Evolutionary conservation across 306 rosid genomes (phyloP), one percentile per base, ranked within the genome.

Genomic region (Sophora flavescens): DNA sequence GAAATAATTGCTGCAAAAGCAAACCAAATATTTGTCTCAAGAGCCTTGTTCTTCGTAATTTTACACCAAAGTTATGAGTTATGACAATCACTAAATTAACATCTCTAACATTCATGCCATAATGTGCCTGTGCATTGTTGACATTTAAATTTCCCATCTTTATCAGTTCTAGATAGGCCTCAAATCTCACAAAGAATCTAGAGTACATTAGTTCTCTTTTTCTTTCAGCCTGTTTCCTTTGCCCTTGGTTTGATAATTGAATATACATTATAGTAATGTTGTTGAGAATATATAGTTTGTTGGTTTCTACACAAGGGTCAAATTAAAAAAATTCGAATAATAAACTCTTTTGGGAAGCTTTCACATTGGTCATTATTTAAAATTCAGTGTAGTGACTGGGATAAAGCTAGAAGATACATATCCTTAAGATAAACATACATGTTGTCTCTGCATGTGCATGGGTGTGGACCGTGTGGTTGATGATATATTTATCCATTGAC

Each of bases 281-380:
- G 60, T 30, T 50, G 47, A 30, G 15, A 32, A 48, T 30, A 30
- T 47, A 5, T 4, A 33, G 16, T 14, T 22, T 9, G 22, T 70
- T 70, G 22, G 63, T 72, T 38, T 72, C 48, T 60, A 57, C 47
- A 45, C 65, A 73, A n/a, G 15, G 59, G 4, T 45, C 17, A 60
- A 47, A 60, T 44, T 32, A 2, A 73, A 53, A 4, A 8, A n/a
- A n/a, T 64, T 52, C 26, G 18, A 68, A 78, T 16, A 11, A 13
- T 30, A 28, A 45, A 8, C 13, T 39, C 44, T 39, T 5, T 39
- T 39, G 44, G 6, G 6, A 1, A 42, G 67, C 75, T 71, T 58
- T 70, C 66, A 50, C 28, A 15, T 33, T 33, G 54, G 13, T 63
- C 41, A n/a, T 50, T 26, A 3, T 11, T 12, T 6, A 13, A 59